phyloP scores from a whole-genome alignment of 176 grass and related monocot species.

The Oryza punctata region DNA sequence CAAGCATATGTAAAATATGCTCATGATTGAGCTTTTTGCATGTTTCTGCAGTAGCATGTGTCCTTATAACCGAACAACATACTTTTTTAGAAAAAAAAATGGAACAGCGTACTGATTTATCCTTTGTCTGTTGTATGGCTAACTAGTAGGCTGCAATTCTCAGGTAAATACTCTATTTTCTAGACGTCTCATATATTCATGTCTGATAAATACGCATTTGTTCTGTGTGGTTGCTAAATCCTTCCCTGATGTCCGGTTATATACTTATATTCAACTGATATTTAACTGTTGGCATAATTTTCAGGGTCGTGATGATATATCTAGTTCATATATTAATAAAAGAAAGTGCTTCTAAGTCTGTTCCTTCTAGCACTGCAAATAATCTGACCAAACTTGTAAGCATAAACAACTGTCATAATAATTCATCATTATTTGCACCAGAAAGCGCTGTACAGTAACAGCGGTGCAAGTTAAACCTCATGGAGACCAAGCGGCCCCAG shows the following conservation, averaged over 20 bases:
- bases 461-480: neutral
- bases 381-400: neutral
- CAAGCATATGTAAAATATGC: constrained; percentile 33
- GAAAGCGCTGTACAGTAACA: constrained; percentile 14
- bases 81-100: neutral
- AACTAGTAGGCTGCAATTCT: constrained; percentile 14
- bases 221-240: constrained; percentile 11
- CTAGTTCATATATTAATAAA: neutral
- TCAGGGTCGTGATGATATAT: constrained; percentile 7
- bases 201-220: constrained; percentile 3
- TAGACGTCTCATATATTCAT: neutral
- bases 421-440: constrained; percentile 4
- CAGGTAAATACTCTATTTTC: neutral
- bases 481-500: neutral
- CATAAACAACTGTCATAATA: constrained; percentile 4
- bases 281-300: constrained; percentile 14
- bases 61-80: constrained; percentile 18
- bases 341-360: constrained; percentile 14
- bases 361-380: neutral
- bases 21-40: constrained; percentile 36
- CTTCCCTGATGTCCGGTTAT: neutral
- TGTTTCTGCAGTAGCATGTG: constrained; percentile 1
- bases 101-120: constrained; percentile 29
- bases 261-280: constrained; percentile 19
- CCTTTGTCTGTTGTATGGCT: neutral